These are phyloP conservation scores for Daldinia bambusicola DNA, from an alignment of 495 filamentous ascomycete species.

Conservation along the genomic window DNA sequence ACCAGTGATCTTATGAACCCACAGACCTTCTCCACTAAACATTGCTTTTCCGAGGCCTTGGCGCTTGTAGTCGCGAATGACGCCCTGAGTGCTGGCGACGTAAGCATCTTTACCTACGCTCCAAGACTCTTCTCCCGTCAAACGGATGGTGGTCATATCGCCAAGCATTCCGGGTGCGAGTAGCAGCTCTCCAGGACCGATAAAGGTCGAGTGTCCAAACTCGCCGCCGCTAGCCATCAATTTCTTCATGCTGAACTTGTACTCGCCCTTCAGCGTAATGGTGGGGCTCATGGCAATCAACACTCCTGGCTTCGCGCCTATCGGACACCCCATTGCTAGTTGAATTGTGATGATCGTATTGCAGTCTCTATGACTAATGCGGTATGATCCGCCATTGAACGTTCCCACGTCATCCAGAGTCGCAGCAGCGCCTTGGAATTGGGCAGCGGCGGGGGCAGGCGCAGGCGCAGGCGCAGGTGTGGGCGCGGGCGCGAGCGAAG, in stretches of 20 bases:
- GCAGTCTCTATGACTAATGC: constrained; percentile 90
- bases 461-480: too few species aligned
- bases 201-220: constrained; percentile 81
- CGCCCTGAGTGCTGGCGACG: constrained; percentile 77
- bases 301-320: constrained; percentile 82
- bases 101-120: constrained; percentile 83
- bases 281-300: constrained; percentile 95
- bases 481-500: neutral
- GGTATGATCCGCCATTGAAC: constrained; percentile 94
- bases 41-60: constrained; percentile 91
- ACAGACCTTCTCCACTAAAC: constrained; percentile 92
- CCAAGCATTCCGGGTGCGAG: constrained; percentile 83
- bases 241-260: constrained; percentile 89
- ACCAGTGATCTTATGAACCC: constrained; percentile 87
- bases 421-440: constrained; percentile 69
- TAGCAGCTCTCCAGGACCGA: constrained; percentile 90
- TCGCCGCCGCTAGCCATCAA: constrained; percentile 78
- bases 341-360: constrained; percentile 92
- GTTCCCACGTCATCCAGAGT: constrained; percentile 85
- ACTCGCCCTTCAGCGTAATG: constrained; percentile 79
- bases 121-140: constrained; percentile 78
- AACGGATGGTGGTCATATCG: constrained; percentile 82
- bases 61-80: constrained; percentile 83
- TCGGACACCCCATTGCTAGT: constrained; percentile 86
- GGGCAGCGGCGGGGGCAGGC: constrained; percentile 18